Conservation (phyloP, 2,329 filamentous ascomycete species). For the Exophiala sideris region DNA sequence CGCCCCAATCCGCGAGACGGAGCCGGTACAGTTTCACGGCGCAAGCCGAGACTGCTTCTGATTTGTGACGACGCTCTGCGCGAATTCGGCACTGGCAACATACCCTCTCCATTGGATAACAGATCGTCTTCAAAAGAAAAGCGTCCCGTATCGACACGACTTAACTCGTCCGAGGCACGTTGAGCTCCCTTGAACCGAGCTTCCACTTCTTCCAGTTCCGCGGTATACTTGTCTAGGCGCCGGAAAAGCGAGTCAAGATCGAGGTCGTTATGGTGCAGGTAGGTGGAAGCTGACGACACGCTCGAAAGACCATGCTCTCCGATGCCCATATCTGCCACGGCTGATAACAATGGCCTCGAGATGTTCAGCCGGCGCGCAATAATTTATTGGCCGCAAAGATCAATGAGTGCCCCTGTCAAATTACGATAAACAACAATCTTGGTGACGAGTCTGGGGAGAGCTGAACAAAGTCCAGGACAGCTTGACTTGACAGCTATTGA, state of each 20-base stretch:
- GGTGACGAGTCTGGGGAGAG: no score
- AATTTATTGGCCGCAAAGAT: no score
- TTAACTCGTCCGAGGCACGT: constrained; percentile 4
- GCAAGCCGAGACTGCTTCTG: no score
- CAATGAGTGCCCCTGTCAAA: no score
- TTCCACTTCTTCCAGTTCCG: constrained; percentile 18
- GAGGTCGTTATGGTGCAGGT: constrained; percentile 8
- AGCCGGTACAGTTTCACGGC: no score
- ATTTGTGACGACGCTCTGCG: no score
- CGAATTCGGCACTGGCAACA: background rate
- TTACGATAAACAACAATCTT: no score
- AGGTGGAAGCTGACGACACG: background rate
- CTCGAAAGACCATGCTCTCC: background rate
- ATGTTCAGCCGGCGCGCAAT: no score
- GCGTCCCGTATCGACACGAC: background rate
- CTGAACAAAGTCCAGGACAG: no score
- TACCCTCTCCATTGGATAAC: background rate
- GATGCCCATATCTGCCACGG: background rate
- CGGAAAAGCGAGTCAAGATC: constrained; percentile 18
- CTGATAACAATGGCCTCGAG: no score
- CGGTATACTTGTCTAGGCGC: constrained; percentile 18
- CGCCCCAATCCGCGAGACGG: no score
- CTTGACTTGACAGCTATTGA: background rate
- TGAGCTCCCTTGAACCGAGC: constrained; percentile 8
- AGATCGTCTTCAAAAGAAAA: constrained; percentile 9